A percentile compares a stretch with the other conserved stretches of the same genome.
Conservation (phyloP, 163 green algal genomes). For the Botryococcus braunii region DNA sequence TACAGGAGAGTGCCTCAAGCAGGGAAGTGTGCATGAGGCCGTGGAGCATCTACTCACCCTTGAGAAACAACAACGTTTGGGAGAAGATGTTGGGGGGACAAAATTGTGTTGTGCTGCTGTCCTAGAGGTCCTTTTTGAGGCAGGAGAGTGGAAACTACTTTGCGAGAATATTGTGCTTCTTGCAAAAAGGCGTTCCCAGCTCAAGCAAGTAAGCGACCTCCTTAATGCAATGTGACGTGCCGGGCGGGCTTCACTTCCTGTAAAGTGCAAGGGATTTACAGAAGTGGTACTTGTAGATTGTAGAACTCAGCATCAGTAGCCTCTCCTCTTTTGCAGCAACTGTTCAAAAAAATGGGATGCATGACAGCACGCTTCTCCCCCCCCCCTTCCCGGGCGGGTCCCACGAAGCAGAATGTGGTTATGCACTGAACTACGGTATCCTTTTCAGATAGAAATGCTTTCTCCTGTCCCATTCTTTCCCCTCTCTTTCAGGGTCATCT, state of each 20-base stretch:
- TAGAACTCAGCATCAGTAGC: no score
- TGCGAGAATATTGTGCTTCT: slow-evolving; percentile 91
- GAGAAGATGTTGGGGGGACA: slow-evolving; percentile 77
- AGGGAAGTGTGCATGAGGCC: slow-evolving; percentile 46
- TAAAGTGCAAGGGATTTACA: not conserved
- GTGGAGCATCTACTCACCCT: slow-evolving; percentile 80
- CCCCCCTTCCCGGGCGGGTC: no score
- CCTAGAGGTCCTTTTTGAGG: slow-evolving; percentile 64
- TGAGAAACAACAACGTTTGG: slow-evolving; percentile 83
- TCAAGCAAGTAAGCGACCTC: slow-evolving; percentile 67
- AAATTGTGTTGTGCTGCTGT: slow-evolving; percentile 70
- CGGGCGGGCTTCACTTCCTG: not conserved
- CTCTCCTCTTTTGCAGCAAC: no score
- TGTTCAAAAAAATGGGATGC: no score
- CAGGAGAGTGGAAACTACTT: slow-evolving; percentile 77
- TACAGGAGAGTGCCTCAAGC: not conserved
- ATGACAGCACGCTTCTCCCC: no score
- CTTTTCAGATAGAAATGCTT: no score
- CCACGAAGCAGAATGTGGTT: no score
- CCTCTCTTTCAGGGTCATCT: no score
- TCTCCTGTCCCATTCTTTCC: no score
- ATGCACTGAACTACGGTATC: no score
- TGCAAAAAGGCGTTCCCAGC: slow-evolving; percentile 86
- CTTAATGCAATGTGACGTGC: not conserved
- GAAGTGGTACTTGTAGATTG: not conserved